These are phyloP conservation scores for Senecio squalidus DNA, from an alignment of 140 eudicot genomes.

Conservation along the genomic window DNA sequence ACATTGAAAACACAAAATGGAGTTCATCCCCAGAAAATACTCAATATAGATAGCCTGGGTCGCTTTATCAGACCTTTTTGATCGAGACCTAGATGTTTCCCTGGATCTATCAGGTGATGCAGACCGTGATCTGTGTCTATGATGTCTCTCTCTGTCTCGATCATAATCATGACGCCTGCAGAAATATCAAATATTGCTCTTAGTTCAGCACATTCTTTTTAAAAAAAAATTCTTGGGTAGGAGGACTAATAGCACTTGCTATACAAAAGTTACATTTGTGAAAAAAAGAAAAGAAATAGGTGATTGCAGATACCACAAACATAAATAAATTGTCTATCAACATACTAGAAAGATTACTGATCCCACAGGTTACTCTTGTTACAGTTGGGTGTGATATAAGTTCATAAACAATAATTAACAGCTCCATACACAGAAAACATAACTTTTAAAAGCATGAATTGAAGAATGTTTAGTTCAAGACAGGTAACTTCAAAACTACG, in stretches of 20 bases:
- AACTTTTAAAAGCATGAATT: neutral
- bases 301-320: neutral
- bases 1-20: neutral
- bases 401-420: neutral
- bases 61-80: conserved; percentile 39
- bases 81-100: conserved; percentile 46
- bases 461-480: neutral
- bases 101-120: conserved; percentile 54
- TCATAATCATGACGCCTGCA: conserved; percentile 61
- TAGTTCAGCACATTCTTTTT: neutral
- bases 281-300: neutral
- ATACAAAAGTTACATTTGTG: neutral
- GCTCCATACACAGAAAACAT: neutral
- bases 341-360: neutral
- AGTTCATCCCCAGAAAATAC: neutral
- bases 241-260: neutral
- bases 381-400: neutral
- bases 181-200: conserved; percentile 6
- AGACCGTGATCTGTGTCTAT: conserved; percentile 64
- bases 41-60: neutral
- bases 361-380: neutral
- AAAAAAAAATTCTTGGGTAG: too few species aligned
- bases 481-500: neutral
- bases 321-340: neutral
- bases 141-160: conserved; percentile 59